These are phyloP conservation scores for Microcera coccophila DNA, from an alignment of 2,329 filamentous ascomycete genomes.

Conservation along the genomic window DNA sequence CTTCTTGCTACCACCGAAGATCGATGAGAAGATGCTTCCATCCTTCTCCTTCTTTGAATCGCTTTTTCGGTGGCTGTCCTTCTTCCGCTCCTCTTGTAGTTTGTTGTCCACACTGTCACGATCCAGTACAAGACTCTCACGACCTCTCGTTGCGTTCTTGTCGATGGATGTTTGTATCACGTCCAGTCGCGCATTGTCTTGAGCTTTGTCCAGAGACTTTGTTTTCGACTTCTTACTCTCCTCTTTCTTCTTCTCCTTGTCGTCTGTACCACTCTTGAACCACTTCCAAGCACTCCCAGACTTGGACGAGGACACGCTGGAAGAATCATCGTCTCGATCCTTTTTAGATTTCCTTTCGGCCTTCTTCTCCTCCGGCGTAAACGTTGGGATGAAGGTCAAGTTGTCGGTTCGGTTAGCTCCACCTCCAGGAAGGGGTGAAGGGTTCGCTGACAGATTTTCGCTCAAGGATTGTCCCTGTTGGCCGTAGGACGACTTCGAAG, in stretches of 20 bases:
- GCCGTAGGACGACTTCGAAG: constrained; percentile 25
- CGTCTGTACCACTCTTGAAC: constrained; percentile 74
- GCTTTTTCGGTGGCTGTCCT: constrained; percentile 70
- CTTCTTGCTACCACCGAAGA: constrained; percentile 89
- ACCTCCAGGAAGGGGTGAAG: constrained; percentile 67
- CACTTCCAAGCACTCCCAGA: constrained; percentile 68
- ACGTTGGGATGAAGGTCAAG: constrained; percentile 75
- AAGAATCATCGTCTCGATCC: constrained; percentile 60
- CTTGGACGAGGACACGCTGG: constrained; percentile 51
- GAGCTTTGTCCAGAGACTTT: constrained; percentile 55
- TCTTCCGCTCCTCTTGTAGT: constrained; percentile 77
- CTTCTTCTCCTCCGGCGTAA: constrained; percentile 66
- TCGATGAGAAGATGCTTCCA: constrained; percentile 85
- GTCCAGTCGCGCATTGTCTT: constrained; percentile 81
- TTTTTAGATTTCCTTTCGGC: constrained; percentile 72
- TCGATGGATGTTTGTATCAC: constrained; percentile 87
- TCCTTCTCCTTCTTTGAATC: constrained; percentile 89
- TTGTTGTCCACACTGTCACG: constrained; percentile 68
- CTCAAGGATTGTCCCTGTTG: constrained; percentile 26
- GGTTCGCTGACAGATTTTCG: constrained; percentile 34
- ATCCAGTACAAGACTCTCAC: constrained; percentile 82
- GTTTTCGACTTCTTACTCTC: constrained; percentile 66
- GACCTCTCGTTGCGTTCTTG: constrained; percentile 56
- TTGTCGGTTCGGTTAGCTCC: constrained; percentile 66
- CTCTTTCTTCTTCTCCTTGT: constrained; percentile 57